phyloP scores from a whole-genome alignment of 139 green algal species.

The Mychonastes homosphaera region DNA sequence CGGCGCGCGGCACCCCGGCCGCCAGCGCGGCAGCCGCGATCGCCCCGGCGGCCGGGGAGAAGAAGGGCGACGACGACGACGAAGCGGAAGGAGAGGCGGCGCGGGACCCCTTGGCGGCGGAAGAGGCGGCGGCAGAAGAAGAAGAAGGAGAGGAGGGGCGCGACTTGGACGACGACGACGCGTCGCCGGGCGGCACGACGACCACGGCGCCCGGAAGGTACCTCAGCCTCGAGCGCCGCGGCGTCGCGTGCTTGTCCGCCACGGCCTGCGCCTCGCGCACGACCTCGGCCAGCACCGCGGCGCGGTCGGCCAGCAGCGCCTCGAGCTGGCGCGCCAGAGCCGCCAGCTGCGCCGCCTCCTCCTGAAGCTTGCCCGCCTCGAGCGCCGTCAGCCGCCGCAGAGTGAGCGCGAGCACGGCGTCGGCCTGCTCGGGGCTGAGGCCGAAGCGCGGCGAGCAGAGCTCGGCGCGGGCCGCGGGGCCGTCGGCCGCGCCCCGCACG shows the following conservation, averaged over 20 bases:
- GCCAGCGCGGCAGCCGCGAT: no score
- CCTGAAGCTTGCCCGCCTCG: conserved; percentile 54
- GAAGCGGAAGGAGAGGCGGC: no score
- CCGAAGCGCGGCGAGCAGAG: conserved; percentile 37
- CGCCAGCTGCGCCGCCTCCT: conserved; percentile 51
- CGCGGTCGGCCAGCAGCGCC: conserved; percentile 36
- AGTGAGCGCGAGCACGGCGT: conserved; percentile 70
- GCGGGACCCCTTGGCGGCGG: no score
- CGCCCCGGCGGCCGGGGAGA: no score
- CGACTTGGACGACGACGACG: no score
- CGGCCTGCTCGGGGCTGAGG: conserved; percentile 57
- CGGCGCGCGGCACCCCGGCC: no score
- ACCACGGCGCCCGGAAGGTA: conserved; percentile 1
- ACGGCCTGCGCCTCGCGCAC: conserved; percentile 51
- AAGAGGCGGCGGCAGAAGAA: no score
- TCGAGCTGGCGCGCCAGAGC: neutral
- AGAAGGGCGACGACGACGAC: no score
- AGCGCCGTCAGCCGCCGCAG: conserved; percentile 76
- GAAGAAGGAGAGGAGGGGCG: no score
- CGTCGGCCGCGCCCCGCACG: conserved; percentile 58
- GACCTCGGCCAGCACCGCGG: conserved; percentile 46
- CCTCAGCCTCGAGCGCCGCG: conserved; percentile 41
- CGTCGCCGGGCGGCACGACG: no score
- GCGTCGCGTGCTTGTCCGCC: conserved; percentile 43
- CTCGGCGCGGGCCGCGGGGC: conserved; percentile 29